Percentiles rank a stretch among this genome's conserved stretches.
Conservation (phyloP, 2,329 filamentous ascomycete species). For the Magnaporthiopsis incrustans region DNA sequence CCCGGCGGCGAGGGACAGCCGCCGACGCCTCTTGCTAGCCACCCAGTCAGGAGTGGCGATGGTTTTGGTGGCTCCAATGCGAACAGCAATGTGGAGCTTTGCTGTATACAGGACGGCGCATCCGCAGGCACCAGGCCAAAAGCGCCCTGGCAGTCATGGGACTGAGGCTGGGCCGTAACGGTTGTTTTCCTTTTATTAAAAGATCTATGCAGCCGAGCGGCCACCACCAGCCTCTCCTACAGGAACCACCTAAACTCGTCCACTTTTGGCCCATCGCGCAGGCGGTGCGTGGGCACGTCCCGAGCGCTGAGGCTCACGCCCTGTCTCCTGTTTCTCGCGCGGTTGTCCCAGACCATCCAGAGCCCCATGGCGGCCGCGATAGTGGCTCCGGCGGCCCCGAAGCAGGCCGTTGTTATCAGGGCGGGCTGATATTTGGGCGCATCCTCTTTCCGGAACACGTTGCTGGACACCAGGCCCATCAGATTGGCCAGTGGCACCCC, state of each 20-base stretch:
- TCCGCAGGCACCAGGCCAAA: background rate
- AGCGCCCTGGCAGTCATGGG: background rate
- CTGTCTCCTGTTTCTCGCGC: constrained; percentile 44
- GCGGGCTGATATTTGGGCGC: constrained; percentile 35
- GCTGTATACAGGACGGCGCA: background rate
- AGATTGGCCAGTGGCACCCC: constrained; percentile 17
- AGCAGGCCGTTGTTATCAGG: constrained; percentile 52
- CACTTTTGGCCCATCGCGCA: constrained; percentile 43
- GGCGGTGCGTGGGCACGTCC: constrained; percentile 45
- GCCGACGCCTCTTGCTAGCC: too few species aligned
- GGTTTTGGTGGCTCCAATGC: background rate
- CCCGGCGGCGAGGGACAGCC: too few species aligned
- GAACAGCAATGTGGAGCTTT: background rate
- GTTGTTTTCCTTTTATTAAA: background rate
- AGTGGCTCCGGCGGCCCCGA: constrained; percentile 50
- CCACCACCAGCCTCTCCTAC: constrained; percentile 14
- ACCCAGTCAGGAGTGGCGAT: too few species aligned
- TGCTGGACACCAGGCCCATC: constrained; percentile 13
- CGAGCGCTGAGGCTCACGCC: constrained; percentile 45
- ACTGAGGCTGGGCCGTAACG: background rate
- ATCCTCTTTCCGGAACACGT: constrained; percentile 14
- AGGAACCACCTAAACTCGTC: constrained; percentile 50
- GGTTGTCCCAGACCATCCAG: constrained; percentile 59
- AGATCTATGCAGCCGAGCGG: background rate
- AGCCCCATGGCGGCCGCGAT: constrained; percentile 44